Conservation (phyloP, 306 rosid species). For the Cicer arietinum region DNA sequence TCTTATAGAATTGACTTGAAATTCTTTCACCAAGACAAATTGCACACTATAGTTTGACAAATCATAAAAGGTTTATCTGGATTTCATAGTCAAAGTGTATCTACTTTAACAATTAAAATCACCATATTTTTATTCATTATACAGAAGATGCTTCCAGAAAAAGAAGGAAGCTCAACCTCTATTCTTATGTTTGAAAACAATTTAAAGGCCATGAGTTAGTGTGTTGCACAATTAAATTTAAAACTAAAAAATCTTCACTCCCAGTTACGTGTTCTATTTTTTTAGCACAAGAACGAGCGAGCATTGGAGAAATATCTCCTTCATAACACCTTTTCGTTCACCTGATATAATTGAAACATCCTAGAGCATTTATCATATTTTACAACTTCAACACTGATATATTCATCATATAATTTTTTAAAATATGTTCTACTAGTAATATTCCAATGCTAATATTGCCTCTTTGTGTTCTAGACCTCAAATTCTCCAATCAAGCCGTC, state of each 20-base stretch:
- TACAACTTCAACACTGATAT: too few relatives aligned
- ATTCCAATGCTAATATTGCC: not conserved
- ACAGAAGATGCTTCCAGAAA: not conserved
- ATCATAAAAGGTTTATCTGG: conserved; percentile 30
- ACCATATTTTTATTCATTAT: not conserved
- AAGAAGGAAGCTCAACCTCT: not conserved
- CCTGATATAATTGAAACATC: conserved; percentile 7
- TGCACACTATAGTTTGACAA: conserved; percentile 16
- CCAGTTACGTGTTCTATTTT: not conserved
- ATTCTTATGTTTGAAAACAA: not conserved
- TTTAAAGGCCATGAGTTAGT: not conserved
- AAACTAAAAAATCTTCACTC: not conserved
- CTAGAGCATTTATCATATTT: not conserved
- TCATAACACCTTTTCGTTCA: not conserved
- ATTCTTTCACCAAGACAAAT: conserved; percentile 7
- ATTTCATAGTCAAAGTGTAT: conserved; percentile 10
- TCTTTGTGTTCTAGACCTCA: not conserved
- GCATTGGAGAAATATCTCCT: not conserved
- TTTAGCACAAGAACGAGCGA: not conserved
- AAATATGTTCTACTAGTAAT: not conserved
- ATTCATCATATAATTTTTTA: not conserved
- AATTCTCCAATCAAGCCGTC: conserved; percentile 28
- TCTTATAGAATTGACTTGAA: conserved; percentile 27
- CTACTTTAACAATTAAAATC: conserved; percentile 13
- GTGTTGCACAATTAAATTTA: not conserved